Base-by-base conservation (phyloP, 345 rosid genomes). In the Mallotus nudiflorus region DNA sequence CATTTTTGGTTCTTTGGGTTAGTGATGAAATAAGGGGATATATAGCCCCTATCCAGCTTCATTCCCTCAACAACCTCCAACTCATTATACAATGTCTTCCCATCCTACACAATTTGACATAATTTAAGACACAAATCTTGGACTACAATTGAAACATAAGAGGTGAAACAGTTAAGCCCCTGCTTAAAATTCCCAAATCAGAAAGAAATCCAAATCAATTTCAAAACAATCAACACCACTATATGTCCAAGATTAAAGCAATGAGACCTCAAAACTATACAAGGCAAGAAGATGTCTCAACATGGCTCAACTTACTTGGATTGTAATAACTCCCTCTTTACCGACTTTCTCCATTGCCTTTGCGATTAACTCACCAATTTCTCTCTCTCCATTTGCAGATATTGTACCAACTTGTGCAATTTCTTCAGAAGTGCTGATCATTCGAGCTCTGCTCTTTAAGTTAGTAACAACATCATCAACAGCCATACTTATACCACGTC, bases 321-420 rank as follows among this genome's bases (percentile, higher is more conserved):
- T 92, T 29, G 96, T 92, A 71, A 96, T 96, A 11, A 96, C 99
- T 75, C 99, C 99, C 82, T 96, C 99, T 77, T 96, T 96, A 71
- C 99, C 99, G 5, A 92, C 99, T 74, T 91, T 92, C 78, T 96
- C 99, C 95, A 96, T 96, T 29, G 99, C 99, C 72, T 92, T 92
- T n/a, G 99, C 99, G 59, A 96, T 96, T 63, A 96, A 72, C 67
- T 96, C 98, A 39, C 99, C 99, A 65, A 96, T 96, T 79, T 96
- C 99, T 51, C 96, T 87, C 70, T 96, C 99, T 15, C 99, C 99
- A 82, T 96, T 96, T 49, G 99, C 88, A 25, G 99, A 96, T 66
- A 92, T 92, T 28, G 98, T 96, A 65, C 99, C 99, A 77, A 96
- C 99, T 88, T 94, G 99, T 9, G 98, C 99, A 39, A 95, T 95